Conservation (phyloP, 345 rosid species). For the Citrus sp. region DNA sequence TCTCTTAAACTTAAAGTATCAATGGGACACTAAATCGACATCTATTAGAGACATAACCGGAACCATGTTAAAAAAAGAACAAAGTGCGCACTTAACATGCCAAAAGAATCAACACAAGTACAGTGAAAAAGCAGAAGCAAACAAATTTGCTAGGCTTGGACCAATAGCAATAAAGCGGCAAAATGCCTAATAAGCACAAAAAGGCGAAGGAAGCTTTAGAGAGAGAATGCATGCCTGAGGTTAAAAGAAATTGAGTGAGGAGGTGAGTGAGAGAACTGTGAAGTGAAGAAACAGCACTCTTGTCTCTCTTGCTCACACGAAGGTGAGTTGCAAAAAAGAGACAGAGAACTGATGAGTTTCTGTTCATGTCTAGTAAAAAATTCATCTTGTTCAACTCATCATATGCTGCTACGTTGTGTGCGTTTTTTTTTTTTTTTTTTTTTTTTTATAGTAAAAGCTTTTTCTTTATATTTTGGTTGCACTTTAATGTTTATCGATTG, state of each 20-base stretch:
- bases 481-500: constrained; percentile 2
- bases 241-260: constrained; percentile 11
- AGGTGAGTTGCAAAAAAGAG: constrained; percentile 15
- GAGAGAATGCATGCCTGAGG: constrained; percentile 28
- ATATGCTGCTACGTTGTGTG: not conserved
- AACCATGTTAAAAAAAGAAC: constrained; percentile 25
- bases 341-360: constrained; percentile 43
- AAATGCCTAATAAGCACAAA: not conserved
- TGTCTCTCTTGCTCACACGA: constrained; percentile 11
- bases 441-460: not conserved
- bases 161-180: constrained; percentile 28
- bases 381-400: constrained; percentile 23
- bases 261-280: not conserved
- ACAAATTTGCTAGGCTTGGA: constrained; percentile 12
- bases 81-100: constrained; percentile 16
- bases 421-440: no score
- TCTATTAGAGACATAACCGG: constrained; percentile 5
- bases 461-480: not conserved
- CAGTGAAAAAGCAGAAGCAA: constrained; percentile 26
- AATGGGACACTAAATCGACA: constrained; percentile 11
- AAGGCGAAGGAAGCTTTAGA: not conserved
- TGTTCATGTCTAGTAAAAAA: constrained; percentile 26
- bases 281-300: constrained; percentile 15
- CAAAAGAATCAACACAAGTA: constrained; percentile 26
- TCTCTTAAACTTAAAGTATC: constrained; percentile 35